Conservation (phyloP, 345 rosid species). For the Erucastrum elatum region DNA sequence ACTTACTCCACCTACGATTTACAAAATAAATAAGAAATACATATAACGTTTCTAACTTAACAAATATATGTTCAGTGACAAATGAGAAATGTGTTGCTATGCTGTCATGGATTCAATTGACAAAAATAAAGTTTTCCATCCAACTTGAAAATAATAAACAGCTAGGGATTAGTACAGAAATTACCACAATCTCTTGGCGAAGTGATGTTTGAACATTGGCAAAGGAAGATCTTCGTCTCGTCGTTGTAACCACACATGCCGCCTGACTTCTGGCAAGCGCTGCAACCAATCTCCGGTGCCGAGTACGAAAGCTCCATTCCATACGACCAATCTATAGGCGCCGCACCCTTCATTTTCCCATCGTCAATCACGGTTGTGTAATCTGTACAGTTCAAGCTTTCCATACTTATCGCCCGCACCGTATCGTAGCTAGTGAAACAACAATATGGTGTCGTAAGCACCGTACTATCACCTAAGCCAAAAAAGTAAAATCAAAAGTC, state of each 20-base stretch:
- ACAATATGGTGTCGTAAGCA: conserved; percentile 58
- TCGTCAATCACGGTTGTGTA: conserved; percentile 56
- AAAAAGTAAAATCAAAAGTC: not conserved
- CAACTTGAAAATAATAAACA: not conserved
- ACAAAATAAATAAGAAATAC: not conserved
- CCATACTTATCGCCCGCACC: conserved; percentile 77
- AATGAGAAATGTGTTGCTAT: not conserved
- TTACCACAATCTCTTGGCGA: conserved; percentile 82
- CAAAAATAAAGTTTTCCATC: not conserved
- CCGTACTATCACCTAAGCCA: conserved; percentile 24
- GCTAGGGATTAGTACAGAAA: not conserved
- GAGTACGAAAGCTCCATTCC: conserved; percentile 74
- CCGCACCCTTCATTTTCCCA: conserved; percentile 53
- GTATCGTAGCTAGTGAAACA: conserved; percentile 88
- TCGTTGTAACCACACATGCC: conserved; percentile 83
- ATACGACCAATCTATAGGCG: conserved; percentile 81
- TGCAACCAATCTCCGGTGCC: conserved; percentile 72
- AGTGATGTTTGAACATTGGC: conserved; percentile 64
- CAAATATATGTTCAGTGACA: not conserved
- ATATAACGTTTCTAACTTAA: not conserved
- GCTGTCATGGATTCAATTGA: not conserved
- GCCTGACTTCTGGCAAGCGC: conserved; percentile 65
- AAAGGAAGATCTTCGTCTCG: conserved; percentile 58
- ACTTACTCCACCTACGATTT: conserved; percentile 12
- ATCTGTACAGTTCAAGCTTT: conserved; percentile 83